Conservation (phyloP, 768 basidiomycete genomes). For the Termitomyces bulborhizus region DNA sequence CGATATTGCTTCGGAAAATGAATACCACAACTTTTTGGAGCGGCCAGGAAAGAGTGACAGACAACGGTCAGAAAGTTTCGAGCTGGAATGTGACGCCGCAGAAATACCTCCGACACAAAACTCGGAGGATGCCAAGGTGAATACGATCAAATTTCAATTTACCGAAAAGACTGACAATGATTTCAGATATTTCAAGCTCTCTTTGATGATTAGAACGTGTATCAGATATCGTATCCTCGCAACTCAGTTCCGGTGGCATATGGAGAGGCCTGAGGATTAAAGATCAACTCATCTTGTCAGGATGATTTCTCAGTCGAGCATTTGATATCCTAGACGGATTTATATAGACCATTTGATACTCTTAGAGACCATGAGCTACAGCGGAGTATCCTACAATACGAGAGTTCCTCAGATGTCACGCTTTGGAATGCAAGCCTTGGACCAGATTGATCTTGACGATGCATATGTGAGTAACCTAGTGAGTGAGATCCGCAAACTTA, state of each 20-base stretch:
- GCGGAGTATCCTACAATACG: background rate
- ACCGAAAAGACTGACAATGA: background rate
- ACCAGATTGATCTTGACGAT: slow-evolving; percentile 35
- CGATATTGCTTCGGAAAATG: slow-evolving; percentile 24
- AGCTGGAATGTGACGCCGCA: slow-evolving; percentile 27
- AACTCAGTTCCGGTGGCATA: too few relatives aligned
- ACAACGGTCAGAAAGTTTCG: slow-evolving; percentile 23
- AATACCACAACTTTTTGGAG: slow-evolving; percentile 5
- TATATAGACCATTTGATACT: too few relatives aligned
- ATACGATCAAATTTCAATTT: background rate
- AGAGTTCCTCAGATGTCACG: background rate
- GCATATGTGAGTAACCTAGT: background rate
- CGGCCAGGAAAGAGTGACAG: slow-evolving; percentile 16
- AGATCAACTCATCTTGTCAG: too few relatives aligned
- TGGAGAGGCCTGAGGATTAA: too few relatives aligned
- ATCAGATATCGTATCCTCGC: background rate
- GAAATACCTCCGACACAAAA: slow-evolving; percentile 37
- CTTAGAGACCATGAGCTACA: too few relatives aligned
- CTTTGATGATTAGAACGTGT: slow-evolving; percentile 37
- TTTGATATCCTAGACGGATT: too few relatives aligned
- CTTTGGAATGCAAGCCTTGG: slow-evolving; percentile 29
- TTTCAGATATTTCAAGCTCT: slow-evolving; percentile 40
- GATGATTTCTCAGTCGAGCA: too few relatives aligned
- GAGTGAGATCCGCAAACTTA: background rate
- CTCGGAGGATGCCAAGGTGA: slow-evolving; percentile 28